Conservation (phyloP, 257 asterid genomes). For the Capsicum pubescens region DNA sequence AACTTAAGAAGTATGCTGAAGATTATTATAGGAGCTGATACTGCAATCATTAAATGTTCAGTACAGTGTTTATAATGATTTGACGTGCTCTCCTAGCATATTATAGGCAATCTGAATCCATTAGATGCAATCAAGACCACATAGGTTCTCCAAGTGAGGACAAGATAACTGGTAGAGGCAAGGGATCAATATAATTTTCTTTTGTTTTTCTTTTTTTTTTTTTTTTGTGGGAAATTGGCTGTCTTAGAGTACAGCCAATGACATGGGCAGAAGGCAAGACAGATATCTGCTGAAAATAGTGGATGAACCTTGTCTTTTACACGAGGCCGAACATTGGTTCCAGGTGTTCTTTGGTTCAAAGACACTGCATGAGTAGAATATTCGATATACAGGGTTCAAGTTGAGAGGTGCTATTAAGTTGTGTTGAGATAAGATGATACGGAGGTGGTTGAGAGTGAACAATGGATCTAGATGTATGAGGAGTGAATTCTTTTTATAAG, state of each 20-base stretch:
- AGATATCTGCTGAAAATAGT: constrained; percentile 9
- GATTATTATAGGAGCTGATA: neutral
- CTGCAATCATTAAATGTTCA: neutral
- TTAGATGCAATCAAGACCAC: neutral
- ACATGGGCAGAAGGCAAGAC: neutral
- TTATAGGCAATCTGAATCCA: neutral
- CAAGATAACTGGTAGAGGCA: constrained; percentile 2
- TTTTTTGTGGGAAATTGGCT: constrained; percentile 1
- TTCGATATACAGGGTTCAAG: neutral
- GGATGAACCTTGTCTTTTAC: neutral
- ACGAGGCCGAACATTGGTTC: neutral
- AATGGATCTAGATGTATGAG: neutral
- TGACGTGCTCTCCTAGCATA: constrained; percentile 7
- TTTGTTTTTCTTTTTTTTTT: neutral
- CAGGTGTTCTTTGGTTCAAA: constrained; percentile 17
- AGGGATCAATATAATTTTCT: neutral
- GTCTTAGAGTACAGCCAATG: neutral
- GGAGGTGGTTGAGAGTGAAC: neutral
- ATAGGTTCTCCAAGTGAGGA: neutral
- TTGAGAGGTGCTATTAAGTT: neutral
- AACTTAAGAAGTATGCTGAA: constrained; percentile 15
- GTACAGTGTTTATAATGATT: neutral
- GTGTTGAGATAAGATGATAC: neutral
- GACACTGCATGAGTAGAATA: neutral
- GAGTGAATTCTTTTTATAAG: neutral